These are phyloP conservation scores for Metschnikowia lunata DNA, from an alignment of 805 yeast species.

Conservation along the genomic window DNA sequence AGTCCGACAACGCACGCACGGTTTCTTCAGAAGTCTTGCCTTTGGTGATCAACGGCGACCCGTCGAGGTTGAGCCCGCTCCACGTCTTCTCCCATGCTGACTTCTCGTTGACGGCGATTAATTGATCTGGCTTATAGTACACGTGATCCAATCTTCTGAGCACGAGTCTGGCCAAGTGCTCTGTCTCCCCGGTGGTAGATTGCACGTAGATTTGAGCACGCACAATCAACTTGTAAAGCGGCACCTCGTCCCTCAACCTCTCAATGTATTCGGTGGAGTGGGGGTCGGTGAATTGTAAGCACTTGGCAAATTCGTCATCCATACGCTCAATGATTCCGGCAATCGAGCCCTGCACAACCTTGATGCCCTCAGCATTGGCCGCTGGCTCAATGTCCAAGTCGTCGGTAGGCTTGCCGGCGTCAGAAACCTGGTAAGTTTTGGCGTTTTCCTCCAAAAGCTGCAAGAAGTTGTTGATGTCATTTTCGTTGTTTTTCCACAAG, in stretches of 20 bases:
- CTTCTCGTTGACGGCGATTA: slow-evolving; percentile 64
- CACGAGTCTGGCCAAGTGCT: slow-evolving; percentile 67
- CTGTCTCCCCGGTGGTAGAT: slow-evolving; percentile 45
- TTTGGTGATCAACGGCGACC: slow-evolving; percentile 28
- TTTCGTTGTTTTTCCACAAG: slow-evolving; percentile 71
- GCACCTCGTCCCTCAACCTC: slow-evolving; percentile 82
- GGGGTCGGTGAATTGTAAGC: slow-evolving; percentile 86
- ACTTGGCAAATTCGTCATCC: slow-evolving; percentile 88
- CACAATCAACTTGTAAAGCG: slow-evolving; percentile 68
- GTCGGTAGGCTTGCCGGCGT: slow-evolving; percentile 64
- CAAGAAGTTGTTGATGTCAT: slow-evolving; percentile 60
- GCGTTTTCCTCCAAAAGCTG: slow-evolving; percentile 61
- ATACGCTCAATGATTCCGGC: slow-evolving; percentile 86
- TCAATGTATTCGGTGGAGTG: slow-evolving; percentile 91
- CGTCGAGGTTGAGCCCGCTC: slow-evolving; percentile 20
- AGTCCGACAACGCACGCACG: slow-evolving; percentile 60
- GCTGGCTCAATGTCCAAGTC: slow-evolving; percentile 69
- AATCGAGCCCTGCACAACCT: slow-evolving; percentile 76
- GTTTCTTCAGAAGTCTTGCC: slow-evolving; percentile 40
- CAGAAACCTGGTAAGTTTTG: slow-evolving; percentile 62
- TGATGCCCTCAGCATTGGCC: slow-evolving; percentile 56
- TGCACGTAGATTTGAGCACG: slow-evolving; percentile 87
- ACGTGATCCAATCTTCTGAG: slow-evolving; percentile 86
- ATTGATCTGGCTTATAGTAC: slow-evolving; percentile 82
- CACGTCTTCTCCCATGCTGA: slow-evolving; percentile 63